These are phyloP conservation scores for Solanum gandarillasii DNA, from an alignment of 257 asterid genomes.

Conservation along the genomic window DNA sequence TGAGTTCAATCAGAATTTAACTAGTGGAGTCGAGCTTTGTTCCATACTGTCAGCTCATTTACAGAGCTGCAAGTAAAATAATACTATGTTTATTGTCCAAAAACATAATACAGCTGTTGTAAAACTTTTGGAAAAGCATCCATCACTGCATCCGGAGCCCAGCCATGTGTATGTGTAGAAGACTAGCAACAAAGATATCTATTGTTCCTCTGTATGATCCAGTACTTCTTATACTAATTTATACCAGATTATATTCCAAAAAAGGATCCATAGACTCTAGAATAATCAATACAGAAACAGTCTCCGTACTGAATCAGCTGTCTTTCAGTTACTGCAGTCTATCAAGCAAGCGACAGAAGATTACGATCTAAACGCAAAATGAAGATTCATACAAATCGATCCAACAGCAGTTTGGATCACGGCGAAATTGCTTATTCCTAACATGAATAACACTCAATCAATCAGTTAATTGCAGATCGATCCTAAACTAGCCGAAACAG, in stretches of 20 bases:
- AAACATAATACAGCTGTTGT: background rate
- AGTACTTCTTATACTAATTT: background rate
- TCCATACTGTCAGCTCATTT: background rate
- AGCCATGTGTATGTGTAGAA: background rate
- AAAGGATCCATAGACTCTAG: background rate
- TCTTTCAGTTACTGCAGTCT: background rate
- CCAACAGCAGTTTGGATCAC: background rate
- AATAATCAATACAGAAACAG: background rate
- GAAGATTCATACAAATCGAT: background rate
- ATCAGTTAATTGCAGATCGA: background rate
- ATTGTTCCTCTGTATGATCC: background rate
- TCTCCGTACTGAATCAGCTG: background rate
- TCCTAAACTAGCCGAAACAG: background rate
- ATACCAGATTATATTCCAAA: background rate
- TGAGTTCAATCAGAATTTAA: background rate
- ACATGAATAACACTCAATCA: background rate
- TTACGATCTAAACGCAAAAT: background rate
- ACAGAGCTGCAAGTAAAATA: background rate
- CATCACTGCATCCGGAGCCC: background rate
- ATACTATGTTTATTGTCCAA: background rate
- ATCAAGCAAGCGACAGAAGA: background rate
- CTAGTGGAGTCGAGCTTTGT: background rate
- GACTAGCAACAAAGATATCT: background rate
- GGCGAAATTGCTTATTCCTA: background rate
- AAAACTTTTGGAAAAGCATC: background rate